Evolutionary conservation across 1,284 basidiomycete genomes (phyloP).

Genomic region (Chalciporus sp.): DNA sequence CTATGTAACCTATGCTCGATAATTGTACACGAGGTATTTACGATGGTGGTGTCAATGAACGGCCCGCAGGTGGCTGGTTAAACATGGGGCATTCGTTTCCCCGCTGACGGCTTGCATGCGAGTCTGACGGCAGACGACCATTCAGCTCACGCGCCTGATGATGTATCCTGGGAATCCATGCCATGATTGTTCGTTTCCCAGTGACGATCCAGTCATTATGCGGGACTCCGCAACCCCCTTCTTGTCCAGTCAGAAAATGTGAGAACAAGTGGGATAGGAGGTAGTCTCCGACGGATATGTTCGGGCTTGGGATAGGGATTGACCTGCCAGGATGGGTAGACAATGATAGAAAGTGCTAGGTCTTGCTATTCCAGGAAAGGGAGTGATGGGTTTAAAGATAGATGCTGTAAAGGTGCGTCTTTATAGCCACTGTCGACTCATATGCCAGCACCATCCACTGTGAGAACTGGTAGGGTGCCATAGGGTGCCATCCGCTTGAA

Average conservation of each 20-base stretch:
- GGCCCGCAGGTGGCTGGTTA: conserved; percentile 13
- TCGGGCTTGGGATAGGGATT: conserved; percentile 23
- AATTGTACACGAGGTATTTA: conserved; percentile 19
- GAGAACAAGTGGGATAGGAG: conserved; percentile 26
- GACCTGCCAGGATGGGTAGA: conserved; percentile 17
- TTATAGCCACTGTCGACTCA: not conserved
- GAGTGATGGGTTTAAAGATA: too few relatives aligned
- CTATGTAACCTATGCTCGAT: conserved; percentile 17
- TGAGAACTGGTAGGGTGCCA: conserved; percentile 18
- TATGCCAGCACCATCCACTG: too few relatives aligned
- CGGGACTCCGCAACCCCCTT: conserved; percentile 7
- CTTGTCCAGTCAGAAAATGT: not conserved
- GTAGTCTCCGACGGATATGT: conserved; percentile 15
- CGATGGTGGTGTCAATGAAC: conserved; percentile 3
- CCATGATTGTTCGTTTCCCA: conserved; percentile 20
- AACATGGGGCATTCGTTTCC: conserved; percentile 13
- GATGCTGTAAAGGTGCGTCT: conserved; percentile 15
- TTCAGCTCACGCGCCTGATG: conserved; percentile 18
- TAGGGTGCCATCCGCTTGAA: conserved; percentile 3
- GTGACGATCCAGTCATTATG: conserved; percentile 21
- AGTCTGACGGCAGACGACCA: conserved; percentile 24
- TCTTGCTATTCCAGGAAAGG: conserved; percentile 22
- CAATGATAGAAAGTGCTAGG: conserved; percentile 14
- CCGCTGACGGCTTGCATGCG: conserved; percentile 20
- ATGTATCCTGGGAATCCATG: conserved; percentile 25